Conservation (phyloP, 2,329 filamentous ascomycete genomes). For the Pseudogymnoascus sp. region DNA sequence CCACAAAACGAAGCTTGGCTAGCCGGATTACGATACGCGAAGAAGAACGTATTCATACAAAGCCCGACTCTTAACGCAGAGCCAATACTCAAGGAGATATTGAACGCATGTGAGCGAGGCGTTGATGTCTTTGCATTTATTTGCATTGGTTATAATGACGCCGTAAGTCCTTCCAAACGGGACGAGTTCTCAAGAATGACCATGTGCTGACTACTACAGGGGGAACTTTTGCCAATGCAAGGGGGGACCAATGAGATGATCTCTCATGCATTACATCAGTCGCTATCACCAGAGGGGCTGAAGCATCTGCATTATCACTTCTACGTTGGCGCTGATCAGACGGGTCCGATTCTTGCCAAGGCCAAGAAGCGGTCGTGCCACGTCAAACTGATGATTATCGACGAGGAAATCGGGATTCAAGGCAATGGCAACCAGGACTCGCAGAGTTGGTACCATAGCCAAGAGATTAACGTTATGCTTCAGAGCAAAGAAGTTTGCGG, state of each 20-base stretch:
- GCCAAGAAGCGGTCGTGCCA: slow-evolving; percentile 64
- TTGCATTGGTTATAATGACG: slow-evolving; percentile 73
- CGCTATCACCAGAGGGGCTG: slow-evolving; percentile 43
- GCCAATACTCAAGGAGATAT: slow-evolving; percentile 56
- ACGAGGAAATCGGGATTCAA: slow-evolving; percentile 60
- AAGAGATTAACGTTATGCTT: slow-evolving; percentile 71
- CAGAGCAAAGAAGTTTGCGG: slow-evolving; percentile 56
- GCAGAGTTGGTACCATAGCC: slow-evolving; percentile 70
- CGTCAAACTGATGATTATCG: slow-evolving; percentile 70
- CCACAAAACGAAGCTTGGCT: slow-evolving; percentile 74
- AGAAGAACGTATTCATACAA: slow-evolving; percentile 64
- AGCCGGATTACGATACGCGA: slow-evolving; percentile 59
- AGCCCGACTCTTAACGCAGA: slow-evolving; percentile 70
- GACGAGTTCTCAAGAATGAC: not conserved
- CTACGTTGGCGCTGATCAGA: slow-evolving; percentile 70
- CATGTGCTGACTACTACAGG: slow-evolving; percentile 33
- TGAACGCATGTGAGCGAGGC: slow-evolving; percentile 58
- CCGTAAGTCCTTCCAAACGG: slow-evolving; percentile 32
- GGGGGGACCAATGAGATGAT: slow-evolving; percentile 71
- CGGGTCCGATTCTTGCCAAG: slow-evolving; percentile 56
- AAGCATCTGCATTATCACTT: slow-evolving; percentile 54
- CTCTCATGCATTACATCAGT: slow-evolving; percentile 50
- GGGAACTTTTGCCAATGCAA: slow-evolving; percentile 68
- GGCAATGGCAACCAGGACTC: slow-evolving; percentile 77
- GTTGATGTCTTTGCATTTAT: slow-evolving; percentile 63